Evolutionary conservation across 192 early-diverging fungal species (phyloP).

Genomic region (Coemansia sp.): DNA sequence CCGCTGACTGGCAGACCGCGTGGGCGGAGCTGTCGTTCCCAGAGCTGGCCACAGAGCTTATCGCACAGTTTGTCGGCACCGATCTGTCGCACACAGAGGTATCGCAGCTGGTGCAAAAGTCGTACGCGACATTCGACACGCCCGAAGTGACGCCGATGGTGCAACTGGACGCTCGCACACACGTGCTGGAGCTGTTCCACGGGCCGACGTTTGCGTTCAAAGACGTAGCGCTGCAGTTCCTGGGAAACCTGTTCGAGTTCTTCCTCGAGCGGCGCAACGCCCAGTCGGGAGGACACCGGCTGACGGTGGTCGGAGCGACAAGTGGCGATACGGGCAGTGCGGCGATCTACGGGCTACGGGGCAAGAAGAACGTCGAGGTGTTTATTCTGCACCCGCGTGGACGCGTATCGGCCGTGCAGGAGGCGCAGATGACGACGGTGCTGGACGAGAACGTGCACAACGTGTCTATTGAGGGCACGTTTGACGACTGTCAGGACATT

Average conservation of each 20-base stretch:
- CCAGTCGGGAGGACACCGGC: conserved; percentile 39
- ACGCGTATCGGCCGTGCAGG: conserved; percentile 90
- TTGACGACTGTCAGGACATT: conserved; percentile 97
- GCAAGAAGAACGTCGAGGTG: conserved; percentile 87
- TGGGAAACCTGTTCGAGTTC: conserved; percentile 98
- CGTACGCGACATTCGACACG: conserved; percentile 77
- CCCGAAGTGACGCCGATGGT: conserved; percentile 78
- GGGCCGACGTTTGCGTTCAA: conserved; percentile 99
- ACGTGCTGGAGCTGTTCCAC: conserved; percentile 89
- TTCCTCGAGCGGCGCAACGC: conserved; percentile 79
- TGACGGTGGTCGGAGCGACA: conserved; percentile 94
- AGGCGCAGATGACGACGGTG: conserved; percentile 98
- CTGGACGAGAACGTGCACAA: conserved; percentile 91
- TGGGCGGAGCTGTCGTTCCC: conserved; percentile 76
- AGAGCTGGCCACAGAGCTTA: conserved; percentile 79
- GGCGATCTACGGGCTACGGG: conserved; percentile 93
- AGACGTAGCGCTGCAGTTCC: conserved; percentile 94
- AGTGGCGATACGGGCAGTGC: conserved; percentile 97
- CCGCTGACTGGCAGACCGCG: conserved; percentile 63
- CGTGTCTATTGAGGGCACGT: conserved; percentile 88
- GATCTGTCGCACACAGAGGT: conserved; percentile 81
- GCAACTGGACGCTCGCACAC: conserved; percentile 11
- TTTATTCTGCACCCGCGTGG: conserved; percentile 92
- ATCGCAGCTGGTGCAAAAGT: conserved; percentile 60
- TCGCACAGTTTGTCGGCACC: conserved; percentile 77